Evolutionary conservation across 768 basidiomycete species (phyloP).

Genomic region (Pilatotrama ljubarskyi): DNA sequence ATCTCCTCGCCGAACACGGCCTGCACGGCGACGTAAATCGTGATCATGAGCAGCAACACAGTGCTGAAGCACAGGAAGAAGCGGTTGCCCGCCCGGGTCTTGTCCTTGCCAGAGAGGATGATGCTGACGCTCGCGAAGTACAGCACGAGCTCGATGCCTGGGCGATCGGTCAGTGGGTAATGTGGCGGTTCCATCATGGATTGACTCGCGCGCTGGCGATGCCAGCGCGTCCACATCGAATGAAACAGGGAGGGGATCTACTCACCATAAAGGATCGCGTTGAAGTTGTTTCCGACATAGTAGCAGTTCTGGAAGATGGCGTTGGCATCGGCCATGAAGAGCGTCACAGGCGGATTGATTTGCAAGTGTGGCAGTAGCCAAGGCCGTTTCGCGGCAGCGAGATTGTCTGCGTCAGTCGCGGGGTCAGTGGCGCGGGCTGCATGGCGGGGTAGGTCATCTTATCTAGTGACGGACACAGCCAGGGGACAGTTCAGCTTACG

Average conservation of each 20-base stretch:
- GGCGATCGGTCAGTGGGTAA: neutral
- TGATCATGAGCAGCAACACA: constrained; percentile 33
- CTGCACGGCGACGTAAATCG: constrained; percentile 33
- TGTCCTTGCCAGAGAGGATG: constrained; percentile 8
- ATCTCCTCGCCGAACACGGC: constrained; percentile 36
- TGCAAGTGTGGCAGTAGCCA: neutral
- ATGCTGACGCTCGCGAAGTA: constrained; percentile 28
- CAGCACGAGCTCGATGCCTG: constrained; percentile 31
- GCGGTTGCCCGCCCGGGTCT: neutral
- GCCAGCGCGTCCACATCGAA: neutral
- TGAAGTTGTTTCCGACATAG: constrained; percentile 33
- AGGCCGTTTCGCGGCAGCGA: neutral
- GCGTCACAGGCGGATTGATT: neutral
- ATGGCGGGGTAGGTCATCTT: too few species aligned
- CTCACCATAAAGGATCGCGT: constrained; percentile 31
- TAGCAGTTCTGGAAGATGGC: constrained; percentile 26
- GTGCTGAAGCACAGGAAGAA: constrained; percentile 25
- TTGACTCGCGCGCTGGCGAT: neutral
- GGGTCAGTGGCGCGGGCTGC: too few species aligned
- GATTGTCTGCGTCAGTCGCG: too few species aligned
- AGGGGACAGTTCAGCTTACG: too few species aligned
- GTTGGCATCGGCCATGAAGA: constrained; percentile 2
- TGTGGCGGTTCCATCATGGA: neutral
- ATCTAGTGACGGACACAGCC: too few species aligned
- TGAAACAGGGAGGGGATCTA: neutral